A percentile compares a stretch with the other conserved stretches of the same genome.
Conservation (phyloP, 208 protist genomes). For the Crithidia bombi region DNA sequence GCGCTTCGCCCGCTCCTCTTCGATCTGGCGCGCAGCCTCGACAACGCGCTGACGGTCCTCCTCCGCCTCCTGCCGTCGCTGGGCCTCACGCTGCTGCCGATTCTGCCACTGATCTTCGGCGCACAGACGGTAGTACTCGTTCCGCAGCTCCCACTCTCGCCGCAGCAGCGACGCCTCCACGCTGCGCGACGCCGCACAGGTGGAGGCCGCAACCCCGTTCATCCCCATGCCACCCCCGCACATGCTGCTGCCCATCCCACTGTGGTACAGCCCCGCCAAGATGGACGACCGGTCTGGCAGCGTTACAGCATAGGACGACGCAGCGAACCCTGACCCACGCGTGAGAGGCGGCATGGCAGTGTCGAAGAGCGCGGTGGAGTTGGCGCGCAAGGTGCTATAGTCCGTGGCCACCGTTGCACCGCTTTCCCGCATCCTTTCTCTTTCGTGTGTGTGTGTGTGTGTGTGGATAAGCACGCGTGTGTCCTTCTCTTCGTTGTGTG, state of each 20-base stretch:
- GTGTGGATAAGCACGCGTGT: background rate
- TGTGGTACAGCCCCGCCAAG: background rate
- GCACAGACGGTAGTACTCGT: constrained; percentile 63
- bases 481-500: too few relatives aligned
- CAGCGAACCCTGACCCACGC: constrained; percentile 14
- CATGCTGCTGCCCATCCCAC: background rate
- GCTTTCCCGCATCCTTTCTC: too few relatives aligned
- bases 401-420: constrained; percentile 36
- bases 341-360: constrained; percentile 66
- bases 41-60: constrained; percentile 64
- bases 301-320: constrained; percentile 22
- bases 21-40: constrained; percentile 54
- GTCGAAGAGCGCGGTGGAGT: constrained; percentile 41
- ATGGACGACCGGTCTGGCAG: constrained; percentile 8
- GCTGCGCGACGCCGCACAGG: constrained; percentile 2
- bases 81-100: constrained; percentile 36
- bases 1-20: constrained; percentile 64
- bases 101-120: constrained; percentile 57
- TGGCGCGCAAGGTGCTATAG: constrained; percentile 34
- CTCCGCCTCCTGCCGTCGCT: constrained; percentile 50
- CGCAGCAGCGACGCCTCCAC: constrained; percentile 66
- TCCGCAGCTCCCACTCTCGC: constrained; percentile 65
- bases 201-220: background rate
- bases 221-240: background rate
- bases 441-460: background rate